Base-by-base conservation (phyloP, 192 early-diverging fungal genomes). In the Pilobolus umbonatus region DNA sequence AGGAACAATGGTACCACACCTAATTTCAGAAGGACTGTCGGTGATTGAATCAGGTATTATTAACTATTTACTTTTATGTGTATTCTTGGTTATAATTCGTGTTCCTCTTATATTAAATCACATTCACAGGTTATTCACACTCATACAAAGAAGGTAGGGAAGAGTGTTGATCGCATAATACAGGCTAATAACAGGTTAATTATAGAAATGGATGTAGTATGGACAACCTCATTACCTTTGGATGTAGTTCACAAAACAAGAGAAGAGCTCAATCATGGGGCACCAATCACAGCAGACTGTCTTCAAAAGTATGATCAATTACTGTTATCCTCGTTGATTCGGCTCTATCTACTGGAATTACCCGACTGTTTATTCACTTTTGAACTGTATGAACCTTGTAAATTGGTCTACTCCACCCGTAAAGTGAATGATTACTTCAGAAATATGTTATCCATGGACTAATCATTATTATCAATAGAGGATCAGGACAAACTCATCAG, bases 321-420 rank as follows among this genome's bases (percentile, higher is more conserved):
- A 5, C 64, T 83, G 17, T 65, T 87, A 6, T 78, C 82, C 24
- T 83, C 80, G 15, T 66, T 81, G 4, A 60, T 90, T 35, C 78
- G 83, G 10, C 65, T 90, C 14, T 90, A 88, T 57, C 72, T 90
- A 17, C 65, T 86, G 62, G 88, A 90, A 61, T 68, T 90, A 2
- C 88, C 88, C 14, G 80, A 78, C 55, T 86, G 83, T 19, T 48
- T 90, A 28, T 72, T 85, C 14, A 86, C 87, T 3, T 82, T 80
- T 59, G 85, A 87, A 57, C 75, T 88, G 26, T 87, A 90, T 39
- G 88, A 86, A 6, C 77, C 86, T 3, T 71, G 84, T 46, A 83
- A 85, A 56, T 68, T 85, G 14, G 64, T 88, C 31, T 90, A 90
- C 55, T 70, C 78, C 19, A 76, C 63, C 35, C 67, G 80, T 82